Evolutionary conservation across 441 rosid species (phyloP).

Genomic region (Pelargonium australe): DNA sequence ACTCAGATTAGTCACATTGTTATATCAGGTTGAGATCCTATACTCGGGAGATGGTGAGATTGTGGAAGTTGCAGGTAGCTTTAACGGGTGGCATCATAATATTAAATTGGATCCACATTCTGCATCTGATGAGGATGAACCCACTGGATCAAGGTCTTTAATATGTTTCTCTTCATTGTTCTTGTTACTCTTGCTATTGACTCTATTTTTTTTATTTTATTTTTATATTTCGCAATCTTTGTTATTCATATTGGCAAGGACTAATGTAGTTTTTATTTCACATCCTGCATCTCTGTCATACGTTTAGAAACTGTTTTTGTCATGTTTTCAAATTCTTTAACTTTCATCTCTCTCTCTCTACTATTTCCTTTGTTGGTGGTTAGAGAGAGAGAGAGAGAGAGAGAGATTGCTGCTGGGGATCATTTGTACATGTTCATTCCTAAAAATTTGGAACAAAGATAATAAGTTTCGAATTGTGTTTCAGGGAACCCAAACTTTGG

Average conservation of each 20-base stretch:
- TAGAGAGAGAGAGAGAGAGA: too few species aligned
- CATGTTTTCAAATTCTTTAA: too few species aligned
- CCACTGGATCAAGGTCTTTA: conserved; percentile 41
- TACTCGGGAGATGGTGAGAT: conserved; percentile 68
- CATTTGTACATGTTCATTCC: not conserved
- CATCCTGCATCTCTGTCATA: not conserved
- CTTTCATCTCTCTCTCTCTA: too few species aligned
- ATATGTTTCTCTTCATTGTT: not conserved
- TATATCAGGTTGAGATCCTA: conserved; percentile 58
- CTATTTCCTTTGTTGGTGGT: too few species aligned
- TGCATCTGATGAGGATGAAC: conserved; percentile 28
- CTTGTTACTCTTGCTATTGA: not conserved
- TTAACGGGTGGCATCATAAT: conserved; percentile 83
- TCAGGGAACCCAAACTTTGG: conserved; percentile 61
- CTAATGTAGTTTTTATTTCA: not conserved
- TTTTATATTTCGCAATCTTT: not conserved
- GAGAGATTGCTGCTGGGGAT: not conserved
- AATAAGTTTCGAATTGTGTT: conserved; percentile 19
- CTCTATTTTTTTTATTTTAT: not conserved
- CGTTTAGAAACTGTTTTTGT: not conserved
- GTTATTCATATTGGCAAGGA: not conserved
- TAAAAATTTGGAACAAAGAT: not conserved
- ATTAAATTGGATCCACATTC: conserved; percentile 70
- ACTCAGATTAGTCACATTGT: conserved; percentile 6
- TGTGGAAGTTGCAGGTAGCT: conserved; percentile 89